phyloP scores from a whole-genome alignment of 2,329 filamentous ascomycete genomes.

The Epichloe typhina region DNA sequence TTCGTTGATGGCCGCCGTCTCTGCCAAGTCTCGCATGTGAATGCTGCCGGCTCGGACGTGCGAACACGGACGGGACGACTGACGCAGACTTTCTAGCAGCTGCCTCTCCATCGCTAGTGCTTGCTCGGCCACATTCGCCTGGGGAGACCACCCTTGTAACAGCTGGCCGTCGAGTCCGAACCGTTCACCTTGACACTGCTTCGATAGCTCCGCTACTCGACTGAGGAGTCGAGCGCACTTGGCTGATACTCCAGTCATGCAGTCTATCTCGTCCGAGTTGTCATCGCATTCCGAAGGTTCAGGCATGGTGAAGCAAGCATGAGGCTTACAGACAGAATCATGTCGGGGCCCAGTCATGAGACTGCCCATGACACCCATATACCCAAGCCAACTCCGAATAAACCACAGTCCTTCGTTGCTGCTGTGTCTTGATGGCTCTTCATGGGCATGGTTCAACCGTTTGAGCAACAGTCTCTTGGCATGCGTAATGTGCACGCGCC shows the following conservation, averaged over 20 bases:
- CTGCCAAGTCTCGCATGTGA: slow-evolving; percentile 42
- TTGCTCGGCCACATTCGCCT: slow-evolving; percentile 24
- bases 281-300: not conserved
- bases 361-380: slow-evolving; percentile 67
- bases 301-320: not conserved
- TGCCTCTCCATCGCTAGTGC: slow-evolving; percentile 49
- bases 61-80: slow-evolving; percentile 27
- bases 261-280: slow-evolving; percentile 55
- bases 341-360: slow-evolving; percentile 42
- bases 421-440: not conserved
- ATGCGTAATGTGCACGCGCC: slow-evolving; percentile 66
- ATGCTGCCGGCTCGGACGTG: slow-evolving; percentile 36
- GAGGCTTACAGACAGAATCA: not conserved
- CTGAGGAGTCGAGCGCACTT: slow-evolving; percentile 66
- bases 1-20: slow-evolving; percentile 60
- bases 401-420: slow-evolving; percentile 52
- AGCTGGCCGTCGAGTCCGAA: slow-evolving; percentile 33
- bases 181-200: slow-evolving; percentile 52
- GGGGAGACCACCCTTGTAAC: slow-evolving; percentile 43
- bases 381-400: slow-evolving; percentile 70
- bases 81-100: slow-evolving; percentile 42
- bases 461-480: slow-evolving; percentile 63
- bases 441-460: slow-evolving; percentile 21
- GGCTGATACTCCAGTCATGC: slow-evolving; percentile 49
- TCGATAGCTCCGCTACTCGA: slow-evolving; percentile 59